Conservation (phyloP, 768 basidiomycete species). For the Vararia minispora region DNA sequence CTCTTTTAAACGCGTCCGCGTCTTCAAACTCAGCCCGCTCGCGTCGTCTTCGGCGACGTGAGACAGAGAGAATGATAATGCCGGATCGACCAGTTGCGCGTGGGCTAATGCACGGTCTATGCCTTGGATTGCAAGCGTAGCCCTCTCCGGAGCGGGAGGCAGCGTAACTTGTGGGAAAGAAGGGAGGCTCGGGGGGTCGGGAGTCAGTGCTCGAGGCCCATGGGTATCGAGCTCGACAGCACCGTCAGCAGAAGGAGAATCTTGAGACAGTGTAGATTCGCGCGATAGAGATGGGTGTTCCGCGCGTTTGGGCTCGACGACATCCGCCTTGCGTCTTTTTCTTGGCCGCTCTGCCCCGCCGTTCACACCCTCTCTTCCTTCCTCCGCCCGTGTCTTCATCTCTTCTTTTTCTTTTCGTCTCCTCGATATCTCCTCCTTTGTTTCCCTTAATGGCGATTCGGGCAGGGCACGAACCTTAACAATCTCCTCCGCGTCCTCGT, state of each 20-base stretch:
- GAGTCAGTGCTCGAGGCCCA: conserved; percentile 16
- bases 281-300: neutral
- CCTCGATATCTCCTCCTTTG: neutral
- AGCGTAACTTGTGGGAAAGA: conserved; percentile 58
- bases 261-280: too few relatives aligned
- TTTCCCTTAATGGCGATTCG: conserved; percentile 5
- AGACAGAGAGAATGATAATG: conserved; percentile 33
- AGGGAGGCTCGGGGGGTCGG: conserved; percentile 37
- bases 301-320: conserved; percentile 3
- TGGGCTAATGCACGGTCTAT: conserved; percentile 62
- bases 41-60: conserved; percentile 27
- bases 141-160: conserved; percentile 60
- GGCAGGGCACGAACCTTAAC: neutral
- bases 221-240: too few relatives aligned
- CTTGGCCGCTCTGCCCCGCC: too few relatives aligned
- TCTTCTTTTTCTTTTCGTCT: neutral
- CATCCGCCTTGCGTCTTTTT: conserved; percentile 3
- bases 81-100: conserved; percentile 59
- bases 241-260: too few relatives aligned
- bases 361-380: conserved; percentile 5
- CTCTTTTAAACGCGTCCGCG: conserved; percentile 50
- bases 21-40: conserved; percentile 47
- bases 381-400: conserved; percentile 4
- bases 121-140: conserved; percentile 65
- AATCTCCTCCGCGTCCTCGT: conserved; percentile 14